phyloP scores from a whole-genome alignment of 2,329 filamentous ascomycete species.

The Basipetospora sp. region DNA sequence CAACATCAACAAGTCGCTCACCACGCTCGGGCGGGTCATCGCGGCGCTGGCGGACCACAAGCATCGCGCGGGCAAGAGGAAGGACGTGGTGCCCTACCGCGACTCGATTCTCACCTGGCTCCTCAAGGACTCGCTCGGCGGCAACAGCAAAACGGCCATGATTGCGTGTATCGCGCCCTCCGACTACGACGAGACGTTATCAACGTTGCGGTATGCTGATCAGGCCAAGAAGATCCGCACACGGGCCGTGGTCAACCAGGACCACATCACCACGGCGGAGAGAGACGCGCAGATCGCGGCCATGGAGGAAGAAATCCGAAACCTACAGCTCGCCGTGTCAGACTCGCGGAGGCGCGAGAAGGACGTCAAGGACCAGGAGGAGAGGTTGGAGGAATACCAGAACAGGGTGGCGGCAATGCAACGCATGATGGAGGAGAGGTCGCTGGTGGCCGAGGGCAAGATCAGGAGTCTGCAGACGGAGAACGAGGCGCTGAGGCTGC shows the following conservation, averaged over 20 bases:
- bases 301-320: constrained; percentile 89
- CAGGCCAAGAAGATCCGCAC: constrained; percentile 96
- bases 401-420: constrained; percentile 79
- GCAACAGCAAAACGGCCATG: constrained; percentile 98
- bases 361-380: constrained; percentile 62
- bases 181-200: constrained; percentile 94
- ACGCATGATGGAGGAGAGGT: constrained; percentile 86
- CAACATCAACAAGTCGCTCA: constrained; percentile 98
- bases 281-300: constrained; percentile 84
- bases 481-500: constrained; percentile 76
- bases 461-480: constrained; percentile 79
- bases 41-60: constrained; percentile 69
- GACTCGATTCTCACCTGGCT: constrained; percentile 77
- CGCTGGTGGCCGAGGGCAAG: constrained; percentile 82
- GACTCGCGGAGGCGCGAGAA: constrained; percentile 55
- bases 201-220: constrained; percentile 89
- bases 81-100: constrained; percentile 76
- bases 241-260: constrained; percentile 86
- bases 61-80: constrained; percentile 31
- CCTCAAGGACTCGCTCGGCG: constrained; percentile 85
- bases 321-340: constrained; percentile 61
- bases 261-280: constrained; percentile 80
- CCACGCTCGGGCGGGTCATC: constrained; percentile 88
- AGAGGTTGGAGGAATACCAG: constrained; percentile 88
- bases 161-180: constrained; percentile 91